These are phyloP conservation scores for Fusarium sp. DNA, from an alignment of 2,329 filamentous ascomycete genomes.

Conservation along the genomic window DNA sequence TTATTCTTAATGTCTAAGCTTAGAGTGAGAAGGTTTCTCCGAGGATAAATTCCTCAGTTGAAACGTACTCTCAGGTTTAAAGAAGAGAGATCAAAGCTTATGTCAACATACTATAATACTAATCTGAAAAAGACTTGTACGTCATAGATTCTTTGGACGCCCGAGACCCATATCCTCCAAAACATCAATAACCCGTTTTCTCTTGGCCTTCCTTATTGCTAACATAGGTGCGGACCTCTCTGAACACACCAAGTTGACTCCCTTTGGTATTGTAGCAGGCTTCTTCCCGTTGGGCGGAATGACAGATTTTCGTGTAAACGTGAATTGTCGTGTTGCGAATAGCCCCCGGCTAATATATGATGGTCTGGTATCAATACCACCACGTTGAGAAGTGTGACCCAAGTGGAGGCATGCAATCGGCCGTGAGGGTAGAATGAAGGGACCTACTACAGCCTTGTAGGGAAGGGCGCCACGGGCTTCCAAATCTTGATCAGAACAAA, in stretches of 20 bases:
- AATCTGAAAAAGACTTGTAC: not conserved
- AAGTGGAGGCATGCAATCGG: constrained; percentile 52
- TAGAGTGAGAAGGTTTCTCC: not conserved
- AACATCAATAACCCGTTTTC: constrained; percentile 49
- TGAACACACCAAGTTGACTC: constrained; percentile 16
- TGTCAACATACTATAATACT: not conserved
- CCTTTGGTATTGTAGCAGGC: constrained; percentile 17
- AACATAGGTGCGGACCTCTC: constrained; percentile 32
- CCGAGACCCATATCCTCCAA: constrained; percentile 41
- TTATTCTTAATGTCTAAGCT: not conserved
- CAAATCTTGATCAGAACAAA: constrained; percentile 51
- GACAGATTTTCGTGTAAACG: constrained; percentile 45
- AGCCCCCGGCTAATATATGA: constrained; percentile 51
- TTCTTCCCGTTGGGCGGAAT: not conserved
- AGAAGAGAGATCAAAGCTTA: not conserved
- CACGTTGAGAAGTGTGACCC: constrained; percentile 49
- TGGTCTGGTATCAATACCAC: constrained; percentile 49
- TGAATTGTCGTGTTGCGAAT: constrained; percentile 49
- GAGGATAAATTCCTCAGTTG: not conserved
- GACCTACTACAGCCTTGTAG: constrained; percentile 48
- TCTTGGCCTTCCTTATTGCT: constrained; percentile 47
- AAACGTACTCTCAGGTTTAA: not conserved
- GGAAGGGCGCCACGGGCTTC: constrained; percentile 26
- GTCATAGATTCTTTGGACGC: not conserved
- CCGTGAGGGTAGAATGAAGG: constrained; percentile 53